phyloP scores from a whole-genome alignment of 306 rosid species.

The Prosopis cineraria region DNA sequence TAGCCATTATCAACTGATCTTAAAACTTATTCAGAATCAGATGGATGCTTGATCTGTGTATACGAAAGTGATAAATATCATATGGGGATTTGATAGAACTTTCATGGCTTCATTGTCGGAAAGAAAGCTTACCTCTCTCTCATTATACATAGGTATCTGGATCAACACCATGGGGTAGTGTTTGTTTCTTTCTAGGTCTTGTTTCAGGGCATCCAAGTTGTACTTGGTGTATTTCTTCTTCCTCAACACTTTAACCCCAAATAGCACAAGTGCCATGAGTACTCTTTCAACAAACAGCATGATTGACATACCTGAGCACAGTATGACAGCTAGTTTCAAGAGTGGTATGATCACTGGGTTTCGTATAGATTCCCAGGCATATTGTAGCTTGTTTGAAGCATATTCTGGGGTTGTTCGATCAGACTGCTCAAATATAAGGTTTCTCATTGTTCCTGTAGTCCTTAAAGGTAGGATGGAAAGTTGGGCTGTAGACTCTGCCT shows the following conservation, averaged over 20 bases:
- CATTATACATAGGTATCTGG: conserved; percentile 66
- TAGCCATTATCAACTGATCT: conserved; percentile 11
- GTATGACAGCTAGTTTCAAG: conserved; percentile 42
- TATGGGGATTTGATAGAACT: neutral
- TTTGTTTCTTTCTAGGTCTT: conserved; percentile 45
- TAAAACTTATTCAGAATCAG: neutral
- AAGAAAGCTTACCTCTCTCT: conserved; percentile 57
- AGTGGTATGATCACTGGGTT: conserved; percentile 51
- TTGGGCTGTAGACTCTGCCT: conserved; percentile 26
- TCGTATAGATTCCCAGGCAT: conserved; percentile 53
- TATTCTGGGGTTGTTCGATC: conserved; percentile 35
- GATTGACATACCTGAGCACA: conserved; percentile 59
- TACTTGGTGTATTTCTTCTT: conserved; percentile 53
- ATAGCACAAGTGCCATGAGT: conserved; percentile 44
- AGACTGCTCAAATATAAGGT: conserved; percentile 48
- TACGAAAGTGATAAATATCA: neutral
- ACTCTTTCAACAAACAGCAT: conserved; percentile 61
- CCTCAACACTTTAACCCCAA: conserved; percentile 52
- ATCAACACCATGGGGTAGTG: conserved; percentile 53
- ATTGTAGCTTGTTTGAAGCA: conserved; percentile 40
- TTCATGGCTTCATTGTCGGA: conserved; percentile 5
- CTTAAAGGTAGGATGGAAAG: conserved; percentile 26
- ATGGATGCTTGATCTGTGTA: neutral
- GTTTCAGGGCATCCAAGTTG: conserved; percentile 50
- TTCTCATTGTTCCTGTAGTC: conserved; percentile 44